These are phyloP conservation scores for Cucurbita moschata DNA, from an alignment of 306 rosid genomes.

Conservation along the genomic window DNA sequence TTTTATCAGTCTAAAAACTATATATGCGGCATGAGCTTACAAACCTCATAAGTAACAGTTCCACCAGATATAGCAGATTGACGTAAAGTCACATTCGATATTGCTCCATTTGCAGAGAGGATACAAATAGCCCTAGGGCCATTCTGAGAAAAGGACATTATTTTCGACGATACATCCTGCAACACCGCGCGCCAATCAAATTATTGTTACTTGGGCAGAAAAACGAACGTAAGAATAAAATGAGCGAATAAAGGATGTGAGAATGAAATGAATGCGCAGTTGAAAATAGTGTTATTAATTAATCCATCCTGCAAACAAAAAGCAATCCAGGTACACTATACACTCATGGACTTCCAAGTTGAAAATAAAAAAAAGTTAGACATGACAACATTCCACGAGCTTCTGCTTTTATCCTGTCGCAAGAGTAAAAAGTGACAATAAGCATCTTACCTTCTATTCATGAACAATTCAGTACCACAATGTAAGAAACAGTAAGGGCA, in stretches of 20 bases:
- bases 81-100: constrained; percentile 61
- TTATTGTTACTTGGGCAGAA: background rate
- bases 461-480: background rate
- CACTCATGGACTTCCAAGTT: background rate
- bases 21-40: background rate
- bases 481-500: background rate
- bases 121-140: constrained; percentile 47
- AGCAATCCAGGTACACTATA: background rate
- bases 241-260: background rate
- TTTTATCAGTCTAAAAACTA: background rate
- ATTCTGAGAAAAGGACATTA: constrained; percentile 46
- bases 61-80: constrained; percentile 57
- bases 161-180: constrained; percentile 49
- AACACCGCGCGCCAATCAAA: constrained; percentile 2
- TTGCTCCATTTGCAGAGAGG: constrained; percentile 55
- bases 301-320: background rate
- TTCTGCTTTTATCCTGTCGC: background rate
- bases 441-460: background rate
- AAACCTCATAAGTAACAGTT: constrained; percentile 81
- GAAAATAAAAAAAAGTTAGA: background rate
- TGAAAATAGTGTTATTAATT: background rate
- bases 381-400: background rate
- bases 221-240: background rate
- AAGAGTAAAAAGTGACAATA: background rate
- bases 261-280: background rate